Evolutionary conservation across 495 filamentous ascomycete genomes (phyloP), one percentile per base, ranked within the genome.

Genomic region (Glonium stellatum): DNA sequence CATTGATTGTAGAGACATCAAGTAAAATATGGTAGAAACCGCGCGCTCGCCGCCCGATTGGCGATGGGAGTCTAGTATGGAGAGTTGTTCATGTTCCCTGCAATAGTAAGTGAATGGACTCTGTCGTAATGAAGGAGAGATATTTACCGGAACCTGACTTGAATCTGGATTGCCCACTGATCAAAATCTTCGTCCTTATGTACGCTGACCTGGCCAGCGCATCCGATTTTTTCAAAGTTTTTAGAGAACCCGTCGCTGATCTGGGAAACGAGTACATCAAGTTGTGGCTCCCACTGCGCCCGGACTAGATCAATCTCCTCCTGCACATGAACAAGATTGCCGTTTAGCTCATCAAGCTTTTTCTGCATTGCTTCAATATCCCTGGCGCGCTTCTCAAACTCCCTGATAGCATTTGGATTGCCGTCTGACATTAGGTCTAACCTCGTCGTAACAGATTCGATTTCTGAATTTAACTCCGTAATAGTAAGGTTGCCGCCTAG

Each of bases 21-120:
- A 89, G 73, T 97, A 99, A 81, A 97, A 99, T 70, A 99, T 96
- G 1, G 93, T 99, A 34, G 88, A 92, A 35, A 99, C 93, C 25
- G 93, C 90, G 41, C 95, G 86, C 75, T 99, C 93, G 56, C 93
- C 93, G 61, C 93, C 93, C 19, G 91, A 96, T 72, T 99, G 93
- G 34, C 95, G 89, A 71, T 97, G 91, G 23, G 88, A 84, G 71
- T 92, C 85, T 6, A 99, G 82, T 21, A 89, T 75, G 44, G 92
- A 89, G 18, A 99, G 82, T 10, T 79, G 81, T 70, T 96, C 95
- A 70, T 84, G 79, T 70, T 95, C 86, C 58, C 87, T 88, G 57
- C 27, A 19, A 0, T 22, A 39, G 23, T 60, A 50, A 61, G 61
- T 25, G 9, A 21, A 6, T 6, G 19, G 46, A 41, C 22, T 13